These are phyloP conservation scores for Oryza meyeriana DNA, from an alignment of 176 grass and related monocot species.

Conservation along the genomic window DNA sequence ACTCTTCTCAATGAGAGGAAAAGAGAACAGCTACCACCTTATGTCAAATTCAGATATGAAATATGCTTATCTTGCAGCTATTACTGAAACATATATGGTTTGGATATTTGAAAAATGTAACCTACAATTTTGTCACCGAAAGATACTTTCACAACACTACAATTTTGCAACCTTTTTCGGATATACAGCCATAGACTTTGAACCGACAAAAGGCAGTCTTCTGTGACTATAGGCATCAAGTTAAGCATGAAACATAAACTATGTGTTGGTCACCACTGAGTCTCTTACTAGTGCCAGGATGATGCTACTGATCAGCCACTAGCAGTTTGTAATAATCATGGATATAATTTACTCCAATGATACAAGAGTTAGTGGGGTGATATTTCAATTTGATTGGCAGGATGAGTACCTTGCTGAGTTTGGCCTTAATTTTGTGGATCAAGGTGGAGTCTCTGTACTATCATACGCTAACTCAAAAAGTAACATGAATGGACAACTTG, in stretches of 20 bases:
- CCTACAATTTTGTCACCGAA: background rate
- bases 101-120: background rate
- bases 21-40: background rate
- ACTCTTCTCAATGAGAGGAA: slow-evolving; percentile 33
- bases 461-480: background rate
- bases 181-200: background rate
- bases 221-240: background rate
- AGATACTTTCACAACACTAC: background rate
- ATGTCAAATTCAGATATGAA: background rate
- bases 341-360: slow-evolving; percentile 27
- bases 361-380: slow-evolving; percentile 7
- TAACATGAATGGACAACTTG: background rate
- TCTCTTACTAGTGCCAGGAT: slow-evolving; percentile 36
- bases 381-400: slow-evolving; percentile 23
- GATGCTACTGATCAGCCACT: slow-evolving; percentile 28
- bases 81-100: background rate
- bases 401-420: background rate
- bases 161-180: background rate
- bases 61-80: background rate
- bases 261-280: slow-evolving; percentile 5
- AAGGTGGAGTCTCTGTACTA: background rate
- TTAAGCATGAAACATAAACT: background rate
- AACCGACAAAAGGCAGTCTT: background rate
- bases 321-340: slow-evolving; percentile 15
- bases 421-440: background rate